These are phyloP conservation scores for Trametopsis cervina DNA, from an alignment of 768 basidiomycete genomes.

Conservation along the genomic window DNA sequence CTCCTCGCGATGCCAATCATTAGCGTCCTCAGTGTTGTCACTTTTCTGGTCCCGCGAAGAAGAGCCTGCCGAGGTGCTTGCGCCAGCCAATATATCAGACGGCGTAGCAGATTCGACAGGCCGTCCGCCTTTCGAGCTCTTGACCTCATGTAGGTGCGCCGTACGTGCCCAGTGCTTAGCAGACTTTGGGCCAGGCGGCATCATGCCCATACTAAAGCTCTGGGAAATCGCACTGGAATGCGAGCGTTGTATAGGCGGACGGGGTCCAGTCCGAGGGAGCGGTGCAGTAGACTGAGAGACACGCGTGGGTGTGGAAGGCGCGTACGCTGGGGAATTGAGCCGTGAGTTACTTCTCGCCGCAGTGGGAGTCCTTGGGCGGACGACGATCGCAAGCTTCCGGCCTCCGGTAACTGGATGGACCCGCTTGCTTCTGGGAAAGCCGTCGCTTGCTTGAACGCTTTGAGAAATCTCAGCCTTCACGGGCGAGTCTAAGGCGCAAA, in stretches of 20 bases:
- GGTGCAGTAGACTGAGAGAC: slow-evolving; percentile 13
- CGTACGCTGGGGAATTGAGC: slow-evolving; percentile 9
- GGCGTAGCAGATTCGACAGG: too few species aligned
- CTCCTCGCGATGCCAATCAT: too few species aligned
- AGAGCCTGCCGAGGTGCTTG: too few species aligned
- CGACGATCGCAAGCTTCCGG: neutral
- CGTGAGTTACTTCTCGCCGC: slow-evolving; percentile 12
- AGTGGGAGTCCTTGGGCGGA: slow-evolving; percentile 19
- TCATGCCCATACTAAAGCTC: slow-evolving; percentile 21
- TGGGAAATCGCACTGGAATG: slow-evolving; percentile 27
- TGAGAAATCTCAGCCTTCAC: slow-evolving; percentile 12
- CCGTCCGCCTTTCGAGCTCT: slow-evolving; percentile 6
- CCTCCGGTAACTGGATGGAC: slow-evolving; percentile 6
- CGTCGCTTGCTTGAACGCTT: slow-evolving; percentile 11
- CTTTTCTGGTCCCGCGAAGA: too few species aligned
- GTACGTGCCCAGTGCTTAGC: slow-evolving; percentile 56
- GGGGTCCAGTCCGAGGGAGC: slow-evolving; percentile 25
- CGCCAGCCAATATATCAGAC: too few species aligned
- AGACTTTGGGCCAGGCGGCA: slow-evolving; percentile 34
- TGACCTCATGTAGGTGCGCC: slow-evolving; percentile 66
- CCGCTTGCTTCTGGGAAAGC: slow-evolving; percentile 7
- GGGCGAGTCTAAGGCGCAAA: neutral
- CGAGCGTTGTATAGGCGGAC: slow-evolving; percentile 37
- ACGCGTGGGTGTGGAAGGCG: slow-evolving; percentile 19
- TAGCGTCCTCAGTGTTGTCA: too few species aligned